Conservation (phyloP, 2,329 filamentous ascomycete species). For the Fusarium pininemorale region DNA sequence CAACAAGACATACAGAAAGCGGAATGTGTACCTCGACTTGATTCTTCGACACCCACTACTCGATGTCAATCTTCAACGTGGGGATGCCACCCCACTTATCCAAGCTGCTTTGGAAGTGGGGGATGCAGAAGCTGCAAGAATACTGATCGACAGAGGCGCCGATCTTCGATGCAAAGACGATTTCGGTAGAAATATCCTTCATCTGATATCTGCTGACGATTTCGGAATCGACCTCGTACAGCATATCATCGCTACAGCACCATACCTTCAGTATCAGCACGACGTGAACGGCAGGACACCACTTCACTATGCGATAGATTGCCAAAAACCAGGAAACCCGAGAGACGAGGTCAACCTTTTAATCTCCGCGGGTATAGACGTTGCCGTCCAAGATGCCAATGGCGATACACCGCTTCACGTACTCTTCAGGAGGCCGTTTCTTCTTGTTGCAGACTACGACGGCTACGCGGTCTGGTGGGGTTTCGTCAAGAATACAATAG, state of each 20-base stretch:
- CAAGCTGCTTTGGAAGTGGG: fast-evolving
- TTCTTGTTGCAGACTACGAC: not conserved
- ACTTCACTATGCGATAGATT: not conserved
- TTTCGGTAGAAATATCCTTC: not conserved
- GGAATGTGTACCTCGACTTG: not conserved
- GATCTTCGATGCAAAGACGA: not conserved
- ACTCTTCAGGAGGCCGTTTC: fast-evolving
- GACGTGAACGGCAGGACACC: not conserved
- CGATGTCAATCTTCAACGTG: not conserved
- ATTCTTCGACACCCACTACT: not conserved
- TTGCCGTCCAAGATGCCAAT: not conserved
- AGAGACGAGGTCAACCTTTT: fast-evolving
- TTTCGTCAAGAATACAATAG: fast-evolving
- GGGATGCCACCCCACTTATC: fast-evolving
- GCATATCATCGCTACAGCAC: fast-evolving
- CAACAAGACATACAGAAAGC: fast-evolving
- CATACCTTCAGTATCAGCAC: not conserved
- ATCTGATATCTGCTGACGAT: not conserved
- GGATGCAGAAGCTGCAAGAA: not conserved
- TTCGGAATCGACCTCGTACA: not conserved
- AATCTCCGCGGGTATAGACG: fast-evolving
- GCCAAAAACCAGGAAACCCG: not conserved
- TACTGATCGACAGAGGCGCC: not conserved
- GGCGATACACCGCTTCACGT: not conserved
- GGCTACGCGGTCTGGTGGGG: not conserved